phyloP scores from a whole-genome alignment of 768 basidiomycete species.

The Imleria badia region DNA sequence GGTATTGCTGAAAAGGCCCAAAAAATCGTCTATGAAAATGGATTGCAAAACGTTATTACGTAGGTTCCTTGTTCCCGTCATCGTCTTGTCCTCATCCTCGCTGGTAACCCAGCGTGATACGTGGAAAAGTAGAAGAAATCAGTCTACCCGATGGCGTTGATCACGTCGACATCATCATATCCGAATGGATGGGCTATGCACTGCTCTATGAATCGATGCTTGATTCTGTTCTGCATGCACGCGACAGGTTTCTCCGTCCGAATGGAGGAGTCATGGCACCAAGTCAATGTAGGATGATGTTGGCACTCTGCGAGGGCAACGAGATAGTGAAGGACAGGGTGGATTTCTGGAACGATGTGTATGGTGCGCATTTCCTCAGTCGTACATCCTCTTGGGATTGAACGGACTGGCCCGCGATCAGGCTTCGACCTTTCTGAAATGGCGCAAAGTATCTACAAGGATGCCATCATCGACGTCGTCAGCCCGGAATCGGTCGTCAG shows the following conservation, averaged over 20 bases:
- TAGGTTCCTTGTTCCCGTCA: conserved; percentile 27
- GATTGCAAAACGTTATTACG: conserved; percentile 69
- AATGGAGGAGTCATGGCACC: conserved; percentile 83
- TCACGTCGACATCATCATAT: conserved; percentile 91
- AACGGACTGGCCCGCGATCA: conserved; percentile 26
- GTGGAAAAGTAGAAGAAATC: conserved; percentile 90
- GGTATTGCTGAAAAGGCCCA: conserved; percentile 75
- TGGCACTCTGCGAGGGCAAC: conserved; percentile 77
- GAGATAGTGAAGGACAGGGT: conserved; percentile 81
- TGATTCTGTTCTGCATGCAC: conserved; percentile 87
- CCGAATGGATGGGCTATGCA: conserved; percentile 97
- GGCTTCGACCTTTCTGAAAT: conserved; percentile 90
- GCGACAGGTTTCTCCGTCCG: conserved; percentile 80
- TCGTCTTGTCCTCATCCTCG: conserved; percentile 6
- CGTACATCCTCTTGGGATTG: too few relatives aligned
- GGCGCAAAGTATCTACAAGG: conserved; percentile 70
- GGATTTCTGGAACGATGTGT: conserved; percentile 88
- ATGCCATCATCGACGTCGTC: conserved; percentile 84
- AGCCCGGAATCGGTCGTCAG: conserved; percentile 63
- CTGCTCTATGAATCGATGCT: conserved; percentile 96
- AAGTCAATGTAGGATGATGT: conserved; percentile 81
- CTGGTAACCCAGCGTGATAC: conserved; percentile 58
- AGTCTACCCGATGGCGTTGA: conserved; percentile 65
- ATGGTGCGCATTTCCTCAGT: conserved; percentile 52
- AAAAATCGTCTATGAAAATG: conserved; percentile 77